Conservation (phyloP, 1,139 yeast species). For the Kodamaea sp. region DNA sequence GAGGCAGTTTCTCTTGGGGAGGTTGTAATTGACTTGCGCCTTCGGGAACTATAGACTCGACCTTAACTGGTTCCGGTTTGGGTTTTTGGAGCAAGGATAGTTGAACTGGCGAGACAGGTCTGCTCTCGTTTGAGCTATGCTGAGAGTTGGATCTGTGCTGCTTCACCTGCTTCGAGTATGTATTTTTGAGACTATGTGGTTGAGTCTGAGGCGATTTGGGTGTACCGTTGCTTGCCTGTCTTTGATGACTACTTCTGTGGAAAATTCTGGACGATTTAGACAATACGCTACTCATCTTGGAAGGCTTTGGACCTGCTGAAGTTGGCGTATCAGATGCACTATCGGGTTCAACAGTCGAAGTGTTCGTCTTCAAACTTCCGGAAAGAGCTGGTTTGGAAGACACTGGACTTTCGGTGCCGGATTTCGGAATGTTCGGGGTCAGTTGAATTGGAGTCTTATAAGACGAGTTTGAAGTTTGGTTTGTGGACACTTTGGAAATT, state of each 20-base stretch:
- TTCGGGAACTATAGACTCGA: neutral
- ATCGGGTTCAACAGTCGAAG: conserved; percentile 7
- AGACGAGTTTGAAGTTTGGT: too few relatives aligned
- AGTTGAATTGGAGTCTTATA: too few relatives aligned
- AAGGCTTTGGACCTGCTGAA: conserved; percentile 5
- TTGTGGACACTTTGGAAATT: neutral
- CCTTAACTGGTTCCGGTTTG: conserved; percentile 3
- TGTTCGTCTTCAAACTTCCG: conserved; percentile 5
- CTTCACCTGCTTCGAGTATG: conserved; percentile 37
- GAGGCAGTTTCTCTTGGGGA: neutral
- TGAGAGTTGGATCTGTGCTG: conserved; percentile 34
- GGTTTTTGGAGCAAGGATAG: conserved; percentile 6
- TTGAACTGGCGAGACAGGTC: conserved; percentile 28
- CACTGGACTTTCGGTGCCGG: too few relatives aligned
- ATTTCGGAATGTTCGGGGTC: too few relatives aligned
- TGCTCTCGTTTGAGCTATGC: conserved; percentile 15
- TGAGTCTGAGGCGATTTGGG: conserved; percentile 12
- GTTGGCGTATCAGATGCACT: conserved; percentile 1
- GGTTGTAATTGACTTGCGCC: neutral
- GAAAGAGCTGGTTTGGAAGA: too few relatives aligned
- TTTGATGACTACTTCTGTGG: conserved; percentile 26
- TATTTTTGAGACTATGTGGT: conserved; percentile 23
- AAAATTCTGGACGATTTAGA: conserved; percentile 35
- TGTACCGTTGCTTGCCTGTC: conserved; percentile 11
- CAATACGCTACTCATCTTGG: conserved; percentile 32